A percentile compares a stretch with the other conserved stretches of the same genome.
Conservation (phyloP, 2,329 filamentous ascomycete species). For the Cercospora sp. region DNA sequence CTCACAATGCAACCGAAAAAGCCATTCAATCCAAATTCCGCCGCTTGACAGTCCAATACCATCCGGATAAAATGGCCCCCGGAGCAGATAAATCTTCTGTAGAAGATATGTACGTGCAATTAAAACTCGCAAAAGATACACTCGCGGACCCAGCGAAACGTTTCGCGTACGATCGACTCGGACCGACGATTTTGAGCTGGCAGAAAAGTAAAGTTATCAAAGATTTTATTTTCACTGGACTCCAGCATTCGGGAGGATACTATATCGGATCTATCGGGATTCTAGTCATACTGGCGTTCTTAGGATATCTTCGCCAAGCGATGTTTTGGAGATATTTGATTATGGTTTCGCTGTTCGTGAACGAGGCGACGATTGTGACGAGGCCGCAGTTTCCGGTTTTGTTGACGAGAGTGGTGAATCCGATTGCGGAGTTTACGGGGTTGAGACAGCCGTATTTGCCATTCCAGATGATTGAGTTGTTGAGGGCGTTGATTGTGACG, state of each 20-base stretch:
- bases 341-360: slow-evolving; percentile 55
- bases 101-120: slow-evolving; percentile 70
- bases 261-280: slow-evolving; percentile 60
- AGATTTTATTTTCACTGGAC: slow-evolving; percentile 71
- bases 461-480: slow-evolving; percentile 77
- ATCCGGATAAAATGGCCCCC: slow-evolving; percentile 77
- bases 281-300: slow-evolving; percentile 62
- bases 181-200: slow-evolving; percentile 69
- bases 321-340: slow-evolving; percentile 57
- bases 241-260: slow-evolving; percentile 61
- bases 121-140: slow-evolving; percentile 81
- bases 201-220: slow-evolving; percentile 65
- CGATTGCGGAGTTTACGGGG: slow-evolving; percentile 45
- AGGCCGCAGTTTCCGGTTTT: slow-evolving; percentile 50
- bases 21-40: slow-evolving; percentile 84
- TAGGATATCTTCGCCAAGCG: slow-evolving; percentile 69
- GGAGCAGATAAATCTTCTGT: slow-evolving; percentile 42
- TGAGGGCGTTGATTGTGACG: slow-evolving; percentile 74
- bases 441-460: slow-evolving; percentile 69
- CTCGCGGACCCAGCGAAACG: slow-evolving; percentile 73
- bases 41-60: slow-evolving; percentile 65
- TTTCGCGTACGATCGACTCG: slow-evolving; percentile 89
- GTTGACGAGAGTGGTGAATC: slow-evolving; percentile 52
- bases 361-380: slow-evolving; percentile 61
- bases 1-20: slow-evolving; percentile 67